These are phyloP conservation scores for Naganishia kalamii DNA, from an alignment of 768 basidiomycete genomes.

Conservation along the genomic window DNA sequence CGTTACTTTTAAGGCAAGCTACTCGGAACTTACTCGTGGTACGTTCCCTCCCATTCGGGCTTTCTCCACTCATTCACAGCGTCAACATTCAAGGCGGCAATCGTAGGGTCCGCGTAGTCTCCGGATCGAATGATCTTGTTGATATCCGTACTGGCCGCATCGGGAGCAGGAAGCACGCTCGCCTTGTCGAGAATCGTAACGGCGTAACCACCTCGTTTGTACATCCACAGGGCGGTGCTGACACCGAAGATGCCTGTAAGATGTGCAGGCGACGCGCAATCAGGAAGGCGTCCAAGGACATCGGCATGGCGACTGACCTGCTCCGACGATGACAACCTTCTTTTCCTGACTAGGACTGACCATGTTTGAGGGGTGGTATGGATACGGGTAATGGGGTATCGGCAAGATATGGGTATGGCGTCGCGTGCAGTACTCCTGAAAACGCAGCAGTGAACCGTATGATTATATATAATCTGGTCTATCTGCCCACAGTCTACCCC, in stretches of 20 bases:
- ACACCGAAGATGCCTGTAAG: constrained; percentile 64
- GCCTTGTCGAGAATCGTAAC: constrained; percentile 74
- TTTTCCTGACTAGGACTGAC: neutral
- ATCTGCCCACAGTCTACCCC: too few relatives aligned
- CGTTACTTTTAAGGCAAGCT: neutral
- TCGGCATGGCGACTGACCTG: constrained; percentile 49
- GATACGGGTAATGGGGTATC: neutral
- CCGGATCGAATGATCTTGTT: constrained; percentile 46
- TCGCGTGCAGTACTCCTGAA: too few relatives aligned
- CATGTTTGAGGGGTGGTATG: neutral
- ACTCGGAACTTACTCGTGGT: constrained; percentile 63
- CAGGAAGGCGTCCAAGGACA: neutral
- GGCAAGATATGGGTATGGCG: neutral
- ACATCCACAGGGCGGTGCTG: constrained; percentile 74
- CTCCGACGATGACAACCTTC: constrained; percentile 63
- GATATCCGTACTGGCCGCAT: constrained; percentile 60
- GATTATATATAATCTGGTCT: too few relatives aligned
- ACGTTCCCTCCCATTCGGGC: constrained; percentile 53
- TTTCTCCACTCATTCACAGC: constrained; percentile 70
- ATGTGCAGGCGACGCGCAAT: neutral
- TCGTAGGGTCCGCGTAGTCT: constrained; percentile 40
- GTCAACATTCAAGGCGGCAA: constrained; percentile 61
- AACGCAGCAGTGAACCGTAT: too few relatives aligned
- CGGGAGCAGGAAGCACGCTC: constrained; percentile 63
- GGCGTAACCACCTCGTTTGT: constrained; percentile 57